These are phyloP conservation scores for Fraxinus nigra DNA, from an alignment of 305 asterid genomes.

Conservation along the genomic window DNA sequence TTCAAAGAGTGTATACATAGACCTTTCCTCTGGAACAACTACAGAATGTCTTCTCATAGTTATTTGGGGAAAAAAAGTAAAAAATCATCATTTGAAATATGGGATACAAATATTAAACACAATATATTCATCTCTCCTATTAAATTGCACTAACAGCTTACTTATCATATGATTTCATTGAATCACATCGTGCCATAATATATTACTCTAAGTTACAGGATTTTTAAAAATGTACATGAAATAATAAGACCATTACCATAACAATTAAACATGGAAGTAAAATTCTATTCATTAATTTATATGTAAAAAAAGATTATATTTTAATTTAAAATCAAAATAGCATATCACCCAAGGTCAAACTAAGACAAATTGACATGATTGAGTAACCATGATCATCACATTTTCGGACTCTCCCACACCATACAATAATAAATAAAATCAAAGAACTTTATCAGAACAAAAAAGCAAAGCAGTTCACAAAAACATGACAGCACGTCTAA, in stretches of 20 bases:
- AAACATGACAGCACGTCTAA: not conserved
- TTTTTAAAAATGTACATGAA: no score
- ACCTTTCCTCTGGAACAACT: not conserved
- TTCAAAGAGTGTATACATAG: conserved; percentile 8
- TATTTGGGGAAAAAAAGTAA: not conserved
- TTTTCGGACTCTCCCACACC: not conserved
- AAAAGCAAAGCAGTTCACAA: not conserved
- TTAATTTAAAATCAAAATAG: not conserved
- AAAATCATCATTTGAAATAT: not conserved
- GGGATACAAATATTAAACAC: not conserved
- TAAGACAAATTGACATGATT: not conserved
- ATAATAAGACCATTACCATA: no score
- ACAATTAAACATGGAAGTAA: not conserved
- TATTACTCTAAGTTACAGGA: no score
- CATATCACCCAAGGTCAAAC: not conserved
- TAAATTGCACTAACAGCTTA: not conserved
- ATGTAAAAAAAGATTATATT: not conserved
- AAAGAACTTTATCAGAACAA: not conserved
- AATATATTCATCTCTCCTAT: not conserved
- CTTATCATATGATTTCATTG: not conserved
- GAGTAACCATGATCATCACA: not conserved
- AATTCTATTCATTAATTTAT: not conserved
- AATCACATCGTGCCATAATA: no score
- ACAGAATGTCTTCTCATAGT: not conserved
- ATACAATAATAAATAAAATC: not conserved